Conservation (phyloP, 2,329 filamentous ascomycete genomes). For the Fonsecaea erecta region DNA sequence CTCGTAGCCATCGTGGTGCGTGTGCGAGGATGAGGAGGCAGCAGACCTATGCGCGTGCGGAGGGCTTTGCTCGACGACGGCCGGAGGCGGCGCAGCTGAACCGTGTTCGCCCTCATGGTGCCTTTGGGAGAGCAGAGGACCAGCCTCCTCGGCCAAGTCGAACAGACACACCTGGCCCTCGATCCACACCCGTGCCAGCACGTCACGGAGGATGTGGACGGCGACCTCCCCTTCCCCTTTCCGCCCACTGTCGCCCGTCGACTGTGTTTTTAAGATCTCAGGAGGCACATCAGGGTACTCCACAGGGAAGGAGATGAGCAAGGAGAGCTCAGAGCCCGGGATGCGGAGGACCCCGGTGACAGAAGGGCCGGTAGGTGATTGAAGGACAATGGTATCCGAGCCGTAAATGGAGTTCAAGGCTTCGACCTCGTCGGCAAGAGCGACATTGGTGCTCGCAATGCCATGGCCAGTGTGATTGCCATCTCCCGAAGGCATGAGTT, state of each 20-base stretch:
- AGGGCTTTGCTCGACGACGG: conserved; percentile 18
- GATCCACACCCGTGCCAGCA: conserved; percentile 69
- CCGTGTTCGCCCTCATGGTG: conserved; percentile 42
- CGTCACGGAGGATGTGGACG: conserved; percentile 69
- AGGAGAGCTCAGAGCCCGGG: conserved; percentile 57
- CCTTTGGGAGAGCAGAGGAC: conserved; percentile 60
- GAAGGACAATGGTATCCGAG: conserved; percentile 42
- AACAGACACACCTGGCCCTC: conserved; percentile 83
- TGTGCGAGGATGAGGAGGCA: conserved; percentile 9
- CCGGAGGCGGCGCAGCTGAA: conserved; percentile 35
- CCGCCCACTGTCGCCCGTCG: conserved; percentile 69
- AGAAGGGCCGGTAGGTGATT: conserved; percentile 5
- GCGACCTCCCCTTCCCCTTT: conserved; percentile 71
- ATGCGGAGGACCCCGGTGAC: conserved; percentile 70
- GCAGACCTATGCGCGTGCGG: conserved; percentile 36
- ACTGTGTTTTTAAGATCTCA: conserved; percentile 75
- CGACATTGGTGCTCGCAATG: conserved; percentile 39
- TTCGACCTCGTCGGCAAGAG: conserved; percentile 54
- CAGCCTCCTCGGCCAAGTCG: conserved; percentile 76
- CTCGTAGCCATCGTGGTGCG: conserved; percentile 5
- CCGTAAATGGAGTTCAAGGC: conserved; percentile 64
- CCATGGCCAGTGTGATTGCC: not conserved
- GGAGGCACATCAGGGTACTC: conserved; percentile 78
- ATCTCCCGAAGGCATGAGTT: conserved; percentile 28
- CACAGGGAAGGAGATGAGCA: conserved; percentile 69